Base-by-base conservation (phyloP, 495 filamentous ascomycete genomes). In the Penicillium chermesinum region DNA sequence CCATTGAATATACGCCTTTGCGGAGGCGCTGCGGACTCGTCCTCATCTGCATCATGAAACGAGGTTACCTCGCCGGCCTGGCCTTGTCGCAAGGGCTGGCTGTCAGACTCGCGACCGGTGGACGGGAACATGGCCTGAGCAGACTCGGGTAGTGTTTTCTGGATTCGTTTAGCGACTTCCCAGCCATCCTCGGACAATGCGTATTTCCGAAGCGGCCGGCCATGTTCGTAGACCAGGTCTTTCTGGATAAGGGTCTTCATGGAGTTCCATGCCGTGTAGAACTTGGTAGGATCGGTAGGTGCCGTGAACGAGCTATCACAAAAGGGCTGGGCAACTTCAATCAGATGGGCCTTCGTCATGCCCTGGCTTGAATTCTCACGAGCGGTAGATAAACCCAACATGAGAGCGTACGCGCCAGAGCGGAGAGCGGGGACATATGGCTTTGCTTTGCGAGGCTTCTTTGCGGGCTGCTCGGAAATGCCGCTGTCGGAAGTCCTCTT, bases 201-300 rank as follows among this genome's bases (percentile, higher is more conserved):
- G 62, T 89, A 94, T 53, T 77, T 83, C 41, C 81, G 72, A 12
- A 82, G 62, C 1, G 88, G 88, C 20, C 83, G 74, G 1, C 87
- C 85, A 33, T 79, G 78, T 43, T 86, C 80, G 49, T 82, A 84
- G 0, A 91, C 86, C 8, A 90, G 70, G 35, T 90, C 87, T 63
- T 91, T 90, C 20, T 81, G 70, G 2, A 82, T 54, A 20, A 93
- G 68, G 0, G 83, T 87, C 55, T 88, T 90, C 80, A 94, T 94
- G 0, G 86, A 88, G 57, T 76, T 84, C 89, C 89, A 94, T 0
- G 88, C 88, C 2, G 87, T 93, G 53, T 88, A 88, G 58, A 76
- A 86, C 53, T 80, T 86, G 4, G 71, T 83, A 2, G 84, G 69
- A 41, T 89, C 83, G 8, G 69, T 66, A 5, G 86, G 84, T 1